Conservation (phyloP, 805 yeast species). For the Metschnikowia kunwiensis region DNA sequence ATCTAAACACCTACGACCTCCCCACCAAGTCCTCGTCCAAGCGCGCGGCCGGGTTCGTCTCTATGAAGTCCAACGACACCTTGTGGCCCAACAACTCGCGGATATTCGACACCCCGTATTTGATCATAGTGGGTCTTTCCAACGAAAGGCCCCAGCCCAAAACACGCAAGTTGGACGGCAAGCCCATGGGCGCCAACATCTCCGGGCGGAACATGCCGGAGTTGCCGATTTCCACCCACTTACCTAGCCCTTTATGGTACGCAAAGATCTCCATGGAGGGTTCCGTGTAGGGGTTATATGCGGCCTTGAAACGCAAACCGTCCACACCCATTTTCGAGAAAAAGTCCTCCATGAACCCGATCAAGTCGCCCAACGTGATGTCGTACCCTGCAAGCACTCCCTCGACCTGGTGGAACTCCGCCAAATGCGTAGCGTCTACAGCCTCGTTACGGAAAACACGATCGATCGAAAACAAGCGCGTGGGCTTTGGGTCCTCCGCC, state of each 20-base stretch:
- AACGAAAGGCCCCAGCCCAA: conserved; percentile 96
- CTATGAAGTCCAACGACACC: conserved; percentile 90
- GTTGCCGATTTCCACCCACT: conserved; percentile 99
- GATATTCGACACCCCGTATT: conserved; percentile 91
- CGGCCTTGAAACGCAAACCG: conserved; percentile 94
- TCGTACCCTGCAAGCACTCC: conserved; percentile 98
- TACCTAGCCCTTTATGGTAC: conserved; percentile 88
- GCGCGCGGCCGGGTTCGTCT: conserved; percentile 96
- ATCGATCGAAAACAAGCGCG: conserved; percentile 91
- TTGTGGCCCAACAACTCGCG: conserved; percentile 97
- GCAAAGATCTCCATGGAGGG: conserved; percentile 98
- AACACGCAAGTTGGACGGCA: conserved; percentile 90
- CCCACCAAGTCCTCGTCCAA: conserved; percentile 57
- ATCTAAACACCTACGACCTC: background rate
- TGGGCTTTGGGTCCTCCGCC: conserved; percentile 85
- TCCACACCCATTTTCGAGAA: conserved; percentile 96
- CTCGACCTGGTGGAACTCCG: conserved; percentile 99
- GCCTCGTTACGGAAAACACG: conserved; percentile 99
- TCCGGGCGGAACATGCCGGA: conserved; percentile 99
- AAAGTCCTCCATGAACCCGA: conserved; percentile 97
- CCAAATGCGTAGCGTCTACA: conserved; percentile 98
- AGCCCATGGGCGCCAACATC: conserved; percentile 97
- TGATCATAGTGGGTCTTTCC: conserved; percentile 99
- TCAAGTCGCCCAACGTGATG: conserved; percentile 90
- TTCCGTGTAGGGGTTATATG: conserved; percentile 98